phyloP scores from a whole-genome alignment of 768 basidiomycete species.

The Aureoboletus auriporus region DNA sequence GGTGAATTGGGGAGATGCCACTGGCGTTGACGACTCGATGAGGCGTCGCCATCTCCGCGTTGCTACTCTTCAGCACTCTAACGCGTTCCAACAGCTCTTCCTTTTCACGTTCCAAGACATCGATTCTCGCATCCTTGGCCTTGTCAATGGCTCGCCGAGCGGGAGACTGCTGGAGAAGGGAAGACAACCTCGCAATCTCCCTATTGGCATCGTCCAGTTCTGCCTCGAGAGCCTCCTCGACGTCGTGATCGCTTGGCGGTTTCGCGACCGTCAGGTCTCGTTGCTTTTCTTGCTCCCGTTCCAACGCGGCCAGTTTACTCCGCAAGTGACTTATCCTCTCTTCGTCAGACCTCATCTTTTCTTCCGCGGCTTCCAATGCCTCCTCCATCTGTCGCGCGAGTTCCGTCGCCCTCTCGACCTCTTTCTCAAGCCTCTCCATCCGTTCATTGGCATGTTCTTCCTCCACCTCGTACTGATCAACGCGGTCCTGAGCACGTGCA shows the following conservation, averaged over 20 bases:
- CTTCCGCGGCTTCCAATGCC: slow-evolving; percentile 70
- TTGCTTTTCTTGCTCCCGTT: slow-evolving; percentile 51
- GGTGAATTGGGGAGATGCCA: slow-evolving; percentile 73
- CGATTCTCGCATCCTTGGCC: slow-evolving; percentile 72
- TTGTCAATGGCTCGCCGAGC: slow-evolving; percentile 74
- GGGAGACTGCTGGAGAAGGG: slow-evolving; percentile 65
- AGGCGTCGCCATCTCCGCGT: slow-evolving; percentile 55
- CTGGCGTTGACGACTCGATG: slow-evolving; percentile 50
- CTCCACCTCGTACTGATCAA: slow-evolving; percentile 40
- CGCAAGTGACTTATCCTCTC: slow-evolving; percentile 48
- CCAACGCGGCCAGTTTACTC: slow-evolving; percentile 47
- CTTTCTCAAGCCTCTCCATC: slow-evolving; percentile 48
- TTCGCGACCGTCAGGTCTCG: slow-evolving; percentile 20
- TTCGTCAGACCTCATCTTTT: slow-evolving; percentile 63
- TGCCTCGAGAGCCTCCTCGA: slow-evolving; percentile 59
- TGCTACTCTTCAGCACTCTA: slow-evolving; percentile 49
- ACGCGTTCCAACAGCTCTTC: slow-evolving; percentile 74
- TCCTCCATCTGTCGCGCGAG: slow-evolving; percentile 68
- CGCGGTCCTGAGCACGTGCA: slow-evolving; percentile 40
- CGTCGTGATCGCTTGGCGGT: slow-evolving; percentile 43
- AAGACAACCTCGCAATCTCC: slow-evolving; percentile 69
- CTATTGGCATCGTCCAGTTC: slow-evolving; percentile 75
- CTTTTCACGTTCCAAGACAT: slow-evolving; percentile 71
- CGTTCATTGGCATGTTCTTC: slow-evolving; percentile 48
- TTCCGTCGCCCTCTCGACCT: slow-evolving; percentile 49